Base-by-base conservation (phyloP, 2,329 filamentous ascomycete genomes). In the Colletotrichum incanum region DNA sequence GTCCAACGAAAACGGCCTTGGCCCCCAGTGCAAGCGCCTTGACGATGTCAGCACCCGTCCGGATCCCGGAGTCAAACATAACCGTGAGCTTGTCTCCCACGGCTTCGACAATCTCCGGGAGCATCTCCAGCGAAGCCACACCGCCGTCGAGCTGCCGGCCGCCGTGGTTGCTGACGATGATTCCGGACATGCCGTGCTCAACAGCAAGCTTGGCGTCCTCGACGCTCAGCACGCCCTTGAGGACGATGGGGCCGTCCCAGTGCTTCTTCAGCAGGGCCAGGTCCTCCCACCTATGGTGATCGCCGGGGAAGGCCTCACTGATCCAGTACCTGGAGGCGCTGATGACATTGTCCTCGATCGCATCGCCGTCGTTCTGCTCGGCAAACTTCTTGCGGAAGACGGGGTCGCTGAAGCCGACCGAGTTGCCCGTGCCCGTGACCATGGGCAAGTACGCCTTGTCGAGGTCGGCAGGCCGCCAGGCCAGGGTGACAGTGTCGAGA, bases 401-500 rank as follows among this genome's bases (percentile, higher is more conserved):
- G 0, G 92, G 91, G 77, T 94, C 92, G 1, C 86, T 86, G 74
- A 94, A 91, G 1, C 91, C 92, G 2, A 91, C 85, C 55, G 87
- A 84, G 62, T 89, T 87, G 2, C 92, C 92, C 12, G 88, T 79
- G 0, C 89, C 88, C 49, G 82, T 85, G 37, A 90, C 81, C 74
- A 93, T 93, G 0, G 91, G 88, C 0, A 90, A 76, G 76, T 89
- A 92, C 3, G 84, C 88, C 18, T 86, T 85, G 74, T 93, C 92
- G 5, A 94, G 85, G 77, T 94, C 92, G 0, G 84, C 85, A 0
- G 92, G 92, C 47, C 93, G 85, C 92, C 92, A 95, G 0, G 87
- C 88, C 45, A 94, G 84, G 16, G 87, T 86, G 80, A 90, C 93
- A 0, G 92, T 94, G 79, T 95, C 93, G 0, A 94, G 84, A 0